A percentile compares a stretch with the other conserved stretches of the same genome.
These are phyloP conservation scores for Penicillium maclennaniae DNA, from an alignment of 495 filamentous ascomycete genomes.

Conservation along the genomic window DNA sequence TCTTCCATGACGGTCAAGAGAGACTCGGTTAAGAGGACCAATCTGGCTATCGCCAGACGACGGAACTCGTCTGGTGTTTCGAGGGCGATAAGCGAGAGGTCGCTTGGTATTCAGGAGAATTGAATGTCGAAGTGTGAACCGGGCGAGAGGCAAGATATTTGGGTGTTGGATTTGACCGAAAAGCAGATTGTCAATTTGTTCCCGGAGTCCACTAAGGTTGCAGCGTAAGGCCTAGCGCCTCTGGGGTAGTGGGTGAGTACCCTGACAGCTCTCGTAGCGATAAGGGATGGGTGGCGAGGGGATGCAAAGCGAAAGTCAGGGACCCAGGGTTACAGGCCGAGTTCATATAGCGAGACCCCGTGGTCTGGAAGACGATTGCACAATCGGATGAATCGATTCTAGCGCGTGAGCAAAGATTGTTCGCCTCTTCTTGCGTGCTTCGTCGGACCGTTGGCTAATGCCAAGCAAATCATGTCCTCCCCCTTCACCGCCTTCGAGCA, in stretches of 20 bases:
- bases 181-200: background rate
- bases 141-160: background rate
- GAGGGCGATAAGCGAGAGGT: background rate
- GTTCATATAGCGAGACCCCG: background rate
- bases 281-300: background rate
- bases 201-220: slow-evolving; percentile 6
- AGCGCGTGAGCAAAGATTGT: slow-evolving; percentile 7
- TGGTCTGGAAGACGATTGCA: slow-evolving; percentile 4
- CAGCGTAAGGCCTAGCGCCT: background rate
- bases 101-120: background rate
- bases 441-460: slow-evolving; percentile 10
- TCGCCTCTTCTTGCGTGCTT: no score
- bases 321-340: background rate
- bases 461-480: slow-evolving; percentile 10
- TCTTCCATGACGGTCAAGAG: background rate
- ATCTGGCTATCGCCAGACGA: background rate
- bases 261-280: slow-evolving; percentile 9
- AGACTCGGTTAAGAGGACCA: background rate
- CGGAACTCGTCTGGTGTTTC: background rate
- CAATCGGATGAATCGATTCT: background rate
- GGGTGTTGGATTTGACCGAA: background rate
- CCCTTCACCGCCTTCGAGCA: slow-evolving; percentile 19
- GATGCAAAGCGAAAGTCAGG: background rate
- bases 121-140: background rate
- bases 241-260: slow-evolving; percentile 9